Conservation (phyloP, 176 grass and related monocot genomes). For the Phoenix roebelenii region DNA sequence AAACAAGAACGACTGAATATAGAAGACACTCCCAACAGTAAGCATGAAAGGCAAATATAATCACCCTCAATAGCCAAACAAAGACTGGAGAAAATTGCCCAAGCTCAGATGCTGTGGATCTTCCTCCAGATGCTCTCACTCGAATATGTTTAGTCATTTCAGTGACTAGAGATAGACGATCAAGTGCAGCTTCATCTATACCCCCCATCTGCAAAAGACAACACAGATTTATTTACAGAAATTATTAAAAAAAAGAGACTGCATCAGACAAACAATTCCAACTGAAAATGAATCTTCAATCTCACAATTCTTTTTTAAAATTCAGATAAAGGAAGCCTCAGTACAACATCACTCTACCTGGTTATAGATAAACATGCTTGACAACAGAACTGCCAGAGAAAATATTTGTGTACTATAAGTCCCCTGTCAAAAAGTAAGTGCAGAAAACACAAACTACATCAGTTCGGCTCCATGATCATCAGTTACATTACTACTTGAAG, state of each 20-base stretch:
- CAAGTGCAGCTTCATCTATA: conserved; percentile 92
- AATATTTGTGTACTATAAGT: conserved; percentile 98
- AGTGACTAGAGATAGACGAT: conserved; percentile 87
- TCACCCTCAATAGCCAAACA: conserved; percentile 90
- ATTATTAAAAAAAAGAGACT: too few species aligned
- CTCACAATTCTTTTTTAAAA: too few species aligned
- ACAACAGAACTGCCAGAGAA: conserved; percentile 86
- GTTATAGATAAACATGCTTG: conserved; percentile 99
- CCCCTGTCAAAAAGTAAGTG: conserved; percentile 37
- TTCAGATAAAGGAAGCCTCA: background rate
- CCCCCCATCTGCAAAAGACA: conserved; percentile 69
- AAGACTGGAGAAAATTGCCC: conserved; percentile 97
- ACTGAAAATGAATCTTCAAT: too few species aligned
- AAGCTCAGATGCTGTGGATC: conserved; percentile 72
- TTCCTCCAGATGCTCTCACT: conserved; percentile 82
- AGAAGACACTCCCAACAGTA: conserved; percentile 1
- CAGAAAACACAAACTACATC: conserved; percentile 1
- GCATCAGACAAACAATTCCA: too few species aligned
- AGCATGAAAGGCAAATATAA: background rate
- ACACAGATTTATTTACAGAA: too few species aligned
- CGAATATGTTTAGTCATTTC: conserved; percentile 99
- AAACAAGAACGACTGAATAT: background rate
- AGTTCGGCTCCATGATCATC: background rate
- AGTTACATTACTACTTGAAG: too few species aligned
- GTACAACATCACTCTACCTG: conserved; percentile 40